Base-by-base conservation (phyloP, 75 land plant species). In the Sequoia sempervirens region DNA sequence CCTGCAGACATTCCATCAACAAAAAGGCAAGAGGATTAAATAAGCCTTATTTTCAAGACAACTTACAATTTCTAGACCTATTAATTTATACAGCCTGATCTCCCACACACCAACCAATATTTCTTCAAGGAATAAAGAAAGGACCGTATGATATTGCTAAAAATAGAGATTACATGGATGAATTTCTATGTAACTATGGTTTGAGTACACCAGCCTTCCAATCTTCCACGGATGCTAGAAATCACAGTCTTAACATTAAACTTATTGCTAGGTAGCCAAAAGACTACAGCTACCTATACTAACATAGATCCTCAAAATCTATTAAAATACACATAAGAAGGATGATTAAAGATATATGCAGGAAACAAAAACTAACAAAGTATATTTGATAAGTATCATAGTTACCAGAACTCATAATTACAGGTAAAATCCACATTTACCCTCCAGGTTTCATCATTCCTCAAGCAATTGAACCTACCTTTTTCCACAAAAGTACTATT, bases 1-100 rank as follows among this genome's bases (percentile, higher is more conserved):
- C 52, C 96, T 94, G 73, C 32, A 70, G 73, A 70, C 36, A 70
- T 30, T 32, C 32, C 15, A 70, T n/a, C 2, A 30, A 70, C 28
- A 61, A 26, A 20, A 61, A 61, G 30, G 73, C 73, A 28, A 70
- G 13, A 32, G 37, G 13, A 30, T 69, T 30, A 13, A 28, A 70
- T 70, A 70, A 28, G 37, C 9, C 36, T 70, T 32, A 32, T 11
- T 70, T 70, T 70, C 32, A 70, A 30, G n/a, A 70, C 37, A 26
- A 68, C 28, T 70, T 70, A 10, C 14, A 30, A 70, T 32, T 70
- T 32, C 36, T 70, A 11, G 73, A 32, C 4, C 13, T 32, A 11
- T 70, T 70, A 32, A 70, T 70, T 70, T 30, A 32, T 70, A 11
- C 11, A 61, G n/a, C 36, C 13, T 70, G 32, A 70, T 70, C 73